Base-by-base conservation (phyloP, 1,139 yeast species). In the Arxiozyma bovina region DNA sequence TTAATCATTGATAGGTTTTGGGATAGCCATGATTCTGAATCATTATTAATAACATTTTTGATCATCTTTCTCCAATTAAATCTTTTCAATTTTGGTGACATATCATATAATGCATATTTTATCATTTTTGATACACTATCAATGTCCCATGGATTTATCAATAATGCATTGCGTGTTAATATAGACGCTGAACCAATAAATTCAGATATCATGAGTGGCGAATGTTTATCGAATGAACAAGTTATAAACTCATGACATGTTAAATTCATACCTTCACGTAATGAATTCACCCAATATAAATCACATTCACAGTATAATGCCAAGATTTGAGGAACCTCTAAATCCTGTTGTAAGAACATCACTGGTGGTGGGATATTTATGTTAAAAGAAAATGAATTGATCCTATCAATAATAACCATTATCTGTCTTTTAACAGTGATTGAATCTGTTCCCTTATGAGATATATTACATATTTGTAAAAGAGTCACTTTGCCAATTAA, bases 241-340 rank as follows among this genome's bases (percentile, higher is more conserved):
- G 84, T 85, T 40, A 90, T 80, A 66, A 86, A 94, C 68, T 93
- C 99, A 66, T 94, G 99, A 63, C 97, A 90, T 0, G 99, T 90
- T 66, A 93, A 75, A 65, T 93, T 93, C 87, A 93, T 87, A 21
- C 99, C 99, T 70, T 94, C 99, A 66, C 99, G 82, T 78, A 93
- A 80, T 1, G 96, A 86, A 6, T 96, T 84, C 1, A 93, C 97
- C 48, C 88, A 83, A 69, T 93, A 93, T 1, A 82, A 77, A 61
- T 87, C 95, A 0, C 98, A 96, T 67, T 90, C 97, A 48, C 84
- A 75, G 53, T 87, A 79, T 54, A 94, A 73, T 0, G 96, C 98
- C 60, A 93, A 72, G 66, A 91, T 91, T 69, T 93, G 98, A 56
- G 85, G 87, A 67, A 88, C 91, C 41, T 83, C 91, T 57, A 93